phyloP scores from a whole-genome alignment of 192 early-diverging fungal genomes.

The Coemansia sp. region DNA sequence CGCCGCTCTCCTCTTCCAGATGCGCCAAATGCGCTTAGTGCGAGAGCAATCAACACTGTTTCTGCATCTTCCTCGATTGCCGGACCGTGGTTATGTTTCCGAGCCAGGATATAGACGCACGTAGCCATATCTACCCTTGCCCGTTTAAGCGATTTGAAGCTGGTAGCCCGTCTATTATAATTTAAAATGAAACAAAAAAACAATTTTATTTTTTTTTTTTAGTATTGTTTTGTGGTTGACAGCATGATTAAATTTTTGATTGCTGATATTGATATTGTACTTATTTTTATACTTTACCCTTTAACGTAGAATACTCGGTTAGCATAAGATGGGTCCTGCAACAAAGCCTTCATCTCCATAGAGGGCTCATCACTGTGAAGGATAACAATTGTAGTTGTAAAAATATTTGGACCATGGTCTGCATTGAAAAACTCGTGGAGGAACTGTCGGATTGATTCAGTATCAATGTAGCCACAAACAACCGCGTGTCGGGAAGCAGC shows the following conservation, averaged over 20 bases:
- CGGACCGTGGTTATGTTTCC: slow-evolving; percentile 31
- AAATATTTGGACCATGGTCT: slow-evolving; percentile 52
- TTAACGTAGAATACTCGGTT: slow-evolving; percentile 55
- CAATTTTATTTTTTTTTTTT: no score
- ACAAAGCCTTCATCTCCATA: slow-evolving; percentile 46
- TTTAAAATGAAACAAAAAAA: background rate
- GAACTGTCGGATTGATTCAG: slow-evolving; percentile 42
- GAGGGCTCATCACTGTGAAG: slow-evolving; percentile 38
- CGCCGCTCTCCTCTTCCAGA: background rate
- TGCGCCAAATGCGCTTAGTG: slow-evolving; percentile 36
- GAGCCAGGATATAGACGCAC: slow-evolving; percentile 51
- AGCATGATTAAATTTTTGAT: no score
- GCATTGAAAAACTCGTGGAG: slow-evolving; percentile 56
- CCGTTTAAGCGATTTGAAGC: slow-evolving; percentile 34
- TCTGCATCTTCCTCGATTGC: slow-evolving; percentile 50
- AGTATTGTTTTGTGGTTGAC: no score
- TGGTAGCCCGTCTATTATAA: slow-evolving; percentile 36
- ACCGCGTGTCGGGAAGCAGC: slow-evolving; percentile 38
- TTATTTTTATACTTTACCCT: slow-evolving; percentile 23
- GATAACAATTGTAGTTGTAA: slow-evolving; percentile 43
- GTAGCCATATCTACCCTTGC: slow-evolving; percentile 45
- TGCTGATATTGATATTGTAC: no score
- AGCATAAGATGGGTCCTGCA: slow-evolving; percentile 38
- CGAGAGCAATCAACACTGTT: slow-evolving; percentile 44
- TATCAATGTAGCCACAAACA: slow-evolving; percentile 46